Evolutionary conservation across 2,329 filamentous ascomycete genomes (phyloP).

Genomic region (Scedosporium dehoogii): DNA sequence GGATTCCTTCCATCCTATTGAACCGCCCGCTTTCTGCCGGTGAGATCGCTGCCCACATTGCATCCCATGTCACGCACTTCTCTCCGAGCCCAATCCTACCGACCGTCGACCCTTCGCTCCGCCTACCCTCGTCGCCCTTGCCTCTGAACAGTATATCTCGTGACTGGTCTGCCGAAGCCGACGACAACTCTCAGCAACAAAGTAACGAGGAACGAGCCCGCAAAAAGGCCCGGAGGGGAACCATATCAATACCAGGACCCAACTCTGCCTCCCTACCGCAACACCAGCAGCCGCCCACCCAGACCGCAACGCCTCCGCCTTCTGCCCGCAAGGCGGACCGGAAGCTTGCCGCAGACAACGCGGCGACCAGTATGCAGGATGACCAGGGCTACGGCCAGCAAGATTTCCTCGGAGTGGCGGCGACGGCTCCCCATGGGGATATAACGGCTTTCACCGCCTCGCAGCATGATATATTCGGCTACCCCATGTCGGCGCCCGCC

Average conservation of each 20-base stretch:
- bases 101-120: conserved; percentile 48
- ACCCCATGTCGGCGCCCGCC: conserved; percentile 49
- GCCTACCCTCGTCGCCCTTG: conserved; percentile 48
- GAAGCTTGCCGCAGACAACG: conserved; percentile 35
- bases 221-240: conserved; percentile 37
- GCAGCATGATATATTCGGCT: conserved; percentile 47
- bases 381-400: conserved; percentile 42
- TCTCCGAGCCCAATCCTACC: conserved; percentile 44
- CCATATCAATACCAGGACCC: conserved; percentile 7
- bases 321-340: conserved; percentile 45
- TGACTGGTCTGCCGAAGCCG: conserved; percentile 19
- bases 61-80: conserved; percentile 54
- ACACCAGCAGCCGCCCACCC: conserved; percentile 20
- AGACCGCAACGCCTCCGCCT: conserved; percentile 51
- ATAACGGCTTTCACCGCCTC: conserved; percentile 36
- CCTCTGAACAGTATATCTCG: conserved; percentile 21
- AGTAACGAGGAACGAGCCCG: conserved; percentile 15
- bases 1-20: not conserved
- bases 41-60: conserved; percentile 38
- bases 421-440: conserved; percentile 33
- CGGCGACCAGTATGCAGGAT: conserved; percentile 47
- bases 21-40: conserved; percentile 43
- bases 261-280: conserved; percentile 13
- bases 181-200: conserved; percentile 3
- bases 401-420: conserved; percentile 36